Base-by-base conservation (phyloP, 768 basidiomycete species). In the Mycena capillaripes region DNA sequence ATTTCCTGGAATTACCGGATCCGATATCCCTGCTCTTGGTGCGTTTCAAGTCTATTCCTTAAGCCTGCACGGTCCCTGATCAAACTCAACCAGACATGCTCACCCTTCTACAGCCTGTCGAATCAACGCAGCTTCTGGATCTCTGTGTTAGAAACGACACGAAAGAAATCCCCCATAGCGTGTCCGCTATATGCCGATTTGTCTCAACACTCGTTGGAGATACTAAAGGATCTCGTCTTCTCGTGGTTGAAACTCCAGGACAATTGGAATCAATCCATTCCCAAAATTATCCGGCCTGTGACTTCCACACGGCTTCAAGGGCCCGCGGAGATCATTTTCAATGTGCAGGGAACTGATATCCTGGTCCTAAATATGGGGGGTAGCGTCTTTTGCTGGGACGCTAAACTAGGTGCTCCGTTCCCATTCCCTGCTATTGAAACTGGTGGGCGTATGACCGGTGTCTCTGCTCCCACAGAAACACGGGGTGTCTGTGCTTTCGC, bases 301-400 rank as follows among this genome's bases (percentile, higher is more conserved):
- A 63, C 21, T 21, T 57, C 56, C 27, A 48, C 44, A 1, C 4
- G 4, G 27, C 56, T 74, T n/a, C 5, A 25, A 1, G 56, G 36
- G 53, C 52, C n/a, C 2, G 62, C 57, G 9, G 66, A 71, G 8
- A 59, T 74, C 17, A 23, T 71, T 29, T 53, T 30, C 7, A n/a
- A n/a, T 30, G 55, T 74, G n/a, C 72, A 70, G 25, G 73, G 69
- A n/a, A 71, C 73, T 17, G 69, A 66, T 38, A 66, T 74, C 40
- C 6, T 66, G 6, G 36, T 74, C 42, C 69, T 74, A 21, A 48
- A 61, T n/a, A 23, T 62, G 55, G 23, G 16, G n/a, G 34, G 29
- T 3, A 19, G 23, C 11, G 12, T 70, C 12, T 21, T 71, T 12
- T 74, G 65, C 17, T 74, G 69, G 69, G 69, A 74, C 29, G 25